A percentile compares a stretch with the other conserved stretches of the same genome.
phyloP scores from a whole-genome alignment of 164 flowering plant genomes.

The Litsea cubeba region DNA sequence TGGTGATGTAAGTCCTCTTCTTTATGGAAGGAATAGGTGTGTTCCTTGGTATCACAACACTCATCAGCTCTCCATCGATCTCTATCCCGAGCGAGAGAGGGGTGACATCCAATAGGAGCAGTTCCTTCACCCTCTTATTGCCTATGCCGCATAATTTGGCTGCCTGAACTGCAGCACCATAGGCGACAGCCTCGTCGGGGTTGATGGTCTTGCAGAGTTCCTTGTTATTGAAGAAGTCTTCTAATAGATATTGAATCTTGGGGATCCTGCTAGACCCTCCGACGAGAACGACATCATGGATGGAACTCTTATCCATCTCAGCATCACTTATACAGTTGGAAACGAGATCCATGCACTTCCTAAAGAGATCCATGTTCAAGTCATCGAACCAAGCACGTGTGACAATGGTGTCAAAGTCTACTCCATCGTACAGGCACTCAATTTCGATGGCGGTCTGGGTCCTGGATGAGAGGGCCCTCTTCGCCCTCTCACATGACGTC shows the following conservation, averaged over 20 bases:
- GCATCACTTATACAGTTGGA: constrained; percentile 50
- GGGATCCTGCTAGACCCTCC: constrained; percentile 62
- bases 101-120: constrained; percentile 50
- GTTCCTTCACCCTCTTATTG: constrained; percentile 46
- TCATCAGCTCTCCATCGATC: constrained; percentile 49
- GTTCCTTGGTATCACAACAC: constrained; percentile 51
- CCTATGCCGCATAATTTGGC: constrained; percentile 43
- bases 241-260: constrained; percentile 49
- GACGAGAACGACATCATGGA: constrained; percentile 54
- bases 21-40: constrained; percentile 54
- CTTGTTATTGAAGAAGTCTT: constrained; percentile 57
- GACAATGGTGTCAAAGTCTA: constrained; percentile 48
- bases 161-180: constrained; percentile 63
- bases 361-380: constrained; percentile 54
- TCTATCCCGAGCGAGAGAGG: constrained; percentile 51
- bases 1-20: constrained; percentile 37
- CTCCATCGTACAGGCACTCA: constrained; percentile 49
- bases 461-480: constrained; percentile 51
- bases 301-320: constrained; percentile 46
- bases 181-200: constrained; percentile 67
- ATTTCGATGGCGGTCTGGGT: constrained; percentile 48
- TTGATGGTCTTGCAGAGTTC: constrained; percentile 63
- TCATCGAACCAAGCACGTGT: constrained; percentile 57
- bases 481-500: constrained; percentile 52
- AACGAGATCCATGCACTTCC: constrained; percentile 57